Evolutionary conservation across 345 rosid genomes (phyloP).

Genomic region (Corchorus olitorius): DNA sequence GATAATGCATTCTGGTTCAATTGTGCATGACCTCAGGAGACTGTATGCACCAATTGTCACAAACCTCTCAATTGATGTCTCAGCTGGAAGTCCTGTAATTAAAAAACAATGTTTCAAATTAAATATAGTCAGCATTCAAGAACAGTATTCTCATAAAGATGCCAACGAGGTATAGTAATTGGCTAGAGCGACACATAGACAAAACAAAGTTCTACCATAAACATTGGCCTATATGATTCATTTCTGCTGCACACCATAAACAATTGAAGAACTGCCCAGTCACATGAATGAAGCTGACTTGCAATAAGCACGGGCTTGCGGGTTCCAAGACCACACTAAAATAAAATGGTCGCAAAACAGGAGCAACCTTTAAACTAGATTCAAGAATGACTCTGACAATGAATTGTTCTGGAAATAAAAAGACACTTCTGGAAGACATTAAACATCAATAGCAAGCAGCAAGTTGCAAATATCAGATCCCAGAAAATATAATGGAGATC

Average conservation of each 20-base stretch:
- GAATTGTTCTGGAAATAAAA: no score
- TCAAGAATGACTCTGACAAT: not conserved
- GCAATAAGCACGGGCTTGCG: not conserved
- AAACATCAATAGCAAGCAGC: not conserved
- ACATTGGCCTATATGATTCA: not conserved
- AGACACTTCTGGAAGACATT: no score
- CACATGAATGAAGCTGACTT: not conserved
- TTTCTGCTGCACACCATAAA: not conserved
- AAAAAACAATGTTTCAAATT: constrained; percentile 10
- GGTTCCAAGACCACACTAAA: not conserved
- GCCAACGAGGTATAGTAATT: not conserved
- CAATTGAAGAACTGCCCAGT: not conserved
- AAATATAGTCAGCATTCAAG: constrained; percentile 7
- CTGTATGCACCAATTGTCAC: constrained; percentile 89
- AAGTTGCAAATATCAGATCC: constrained; percentile 12
- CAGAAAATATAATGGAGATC: not conserved
- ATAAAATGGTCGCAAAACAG: not conserved
- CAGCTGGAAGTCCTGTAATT: constrained; percentile 86
- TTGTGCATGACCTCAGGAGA: constrained; percentile 87
- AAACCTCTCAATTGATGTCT: constrained; percentile 78
- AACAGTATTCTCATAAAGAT: not conserved
- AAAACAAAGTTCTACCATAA: not conserved
- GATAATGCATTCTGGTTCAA: constrained; percentile 97
- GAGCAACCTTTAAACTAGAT: not conserved
- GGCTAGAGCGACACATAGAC: not conserved